A percentile compares a stretch with the other conserved stretches of the same genome.
These are phyloP conservation scores for Balansia obtecta DNA, from an alignment of 2,329 filamentous ascomycete species.

Conservation along the genomic window DNA sequence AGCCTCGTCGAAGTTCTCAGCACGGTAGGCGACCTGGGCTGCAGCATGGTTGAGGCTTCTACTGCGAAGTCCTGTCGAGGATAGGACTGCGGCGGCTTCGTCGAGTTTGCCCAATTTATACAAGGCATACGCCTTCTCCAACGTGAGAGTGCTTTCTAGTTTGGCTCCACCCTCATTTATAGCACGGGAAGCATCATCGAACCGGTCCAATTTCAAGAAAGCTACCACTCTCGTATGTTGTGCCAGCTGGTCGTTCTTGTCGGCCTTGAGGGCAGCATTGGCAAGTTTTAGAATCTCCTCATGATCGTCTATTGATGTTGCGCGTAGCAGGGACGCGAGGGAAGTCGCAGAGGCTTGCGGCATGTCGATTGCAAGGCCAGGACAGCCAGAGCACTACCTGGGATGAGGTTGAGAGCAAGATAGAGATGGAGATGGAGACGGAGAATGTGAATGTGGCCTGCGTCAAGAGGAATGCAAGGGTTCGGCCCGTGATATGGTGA, in stretches of 20 bases:
- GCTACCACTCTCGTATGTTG: slow-evolving; percentile 62
- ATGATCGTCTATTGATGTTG: slow-evolving; percentile 53
- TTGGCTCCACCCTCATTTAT: slow-evolving; percentile 50
- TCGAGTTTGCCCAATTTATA: slow-evolving; percentile 64
- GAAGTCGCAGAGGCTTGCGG: slow-evolving; percentile 34
- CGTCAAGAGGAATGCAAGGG: neutral
- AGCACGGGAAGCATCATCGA: slow-evolving; percentile 60
- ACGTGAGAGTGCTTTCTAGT: slow-evolving; percentile 45
- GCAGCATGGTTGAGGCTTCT: slow-evolving; percentile 38
- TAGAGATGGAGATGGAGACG: too few relatives aligned
- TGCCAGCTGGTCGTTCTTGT: slow-evolving; percentile 45
- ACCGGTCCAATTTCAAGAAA: slow-evolving; percentile 71
- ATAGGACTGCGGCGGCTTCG: slow-evolving; percentile 43
- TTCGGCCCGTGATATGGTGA: neutral
- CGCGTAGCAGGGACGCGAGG: slow-evolving; percentile 41
- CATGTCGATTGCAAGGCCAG: slow-evolving; percentile 16
- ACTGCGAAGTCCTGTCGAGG: slow-evolving; percentile 18
- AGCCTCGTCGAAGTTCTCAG: slow-evolving; percentile 59
- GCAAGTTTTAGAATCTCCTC: slow-evolving; percentile 57
- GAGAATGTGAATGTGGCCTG: too few relatives aligned
- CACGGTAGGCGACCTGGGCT: slow-evolving; percentile 60
- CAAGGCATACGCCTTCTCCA: slow-evolving; percentile 71
- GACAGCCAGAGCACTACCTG: neutral
- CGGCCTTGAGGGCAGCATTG: slow-evolving; percentile 47
- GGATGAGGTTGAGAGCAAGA: neutral